Evolutionary conservation across 2,329 filamentous ascomycete species (phyloP).

Genomic region (Calonectria hongkongensis): DNA sequence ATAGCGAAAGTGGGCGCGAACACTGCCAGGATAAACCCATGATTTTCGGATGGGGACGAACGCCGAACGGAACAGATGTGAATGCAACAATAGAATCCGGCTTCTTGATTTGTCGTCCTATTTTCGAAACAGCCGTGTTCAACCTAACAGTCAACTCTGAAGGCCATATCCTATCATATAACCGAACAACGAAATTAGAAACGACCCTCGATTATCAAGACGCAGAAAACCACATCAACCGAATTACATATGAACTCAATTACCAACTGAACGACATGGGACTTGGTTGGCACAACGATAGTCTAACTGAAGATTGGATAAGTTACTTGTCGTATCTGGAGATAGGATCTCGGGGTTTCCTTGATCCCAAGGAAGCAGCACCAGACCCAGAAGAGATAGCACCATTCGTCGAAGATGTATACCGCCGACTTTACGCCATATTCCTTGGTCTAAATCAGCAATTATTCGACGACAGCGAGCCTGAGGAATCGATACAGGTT

Average conservation of each 20-base stretch:
- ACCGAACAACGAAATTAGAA: constrained; percentile 38
- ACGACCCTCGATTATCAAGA: constrained; percentile 43
- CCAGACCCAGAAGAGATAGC: constrained; percentile 50
- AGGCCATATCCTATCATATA: constrained; percentile 53
- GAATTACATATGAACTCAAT: constrained; percentile 40
- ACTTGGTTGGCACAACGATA: constrained; percentile 68
- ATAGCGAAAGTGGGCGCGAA: not conserved
- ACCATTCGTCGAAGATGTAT: constrained; percentile 48
- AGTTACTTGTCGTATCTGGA: constrained; percentile 65
- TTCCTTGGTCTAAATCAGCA: constrained; percentile 64
- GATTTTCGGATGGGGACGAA: constrained; percentile 52
- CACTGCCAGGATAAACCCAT: constrained; percentile 44
- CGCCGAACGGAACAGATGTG: not conserved
- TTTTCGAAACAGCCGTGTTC: constrained; percentile 59
- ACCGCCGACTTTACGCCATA: constrained; percentile 51
- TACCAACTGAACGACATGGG: constrained; percentile 24
- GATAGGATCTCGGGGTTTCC: constrained; percentile 53
- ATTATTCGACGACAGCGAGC: constrained; percentile 57
- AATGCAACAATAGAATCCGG: constrained; percentile 45
- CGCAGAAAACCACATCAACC: constrained; percentile 39
- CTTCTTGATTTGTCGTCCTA: constrained; percentile 52
- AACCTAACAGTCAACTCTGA: constrained; percentile 55
- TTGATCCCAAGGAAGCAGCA: constrained; percentile 56
- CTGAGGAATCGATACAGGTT: constrained; percentile 32
- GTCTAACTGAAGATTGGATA: constrained; percentile 64